These are phyloP conservation scores for Backusella morwellensis DNA, from an alignment of 192 early-diverging fungal species.

Conservation along the genomic window DNA sequence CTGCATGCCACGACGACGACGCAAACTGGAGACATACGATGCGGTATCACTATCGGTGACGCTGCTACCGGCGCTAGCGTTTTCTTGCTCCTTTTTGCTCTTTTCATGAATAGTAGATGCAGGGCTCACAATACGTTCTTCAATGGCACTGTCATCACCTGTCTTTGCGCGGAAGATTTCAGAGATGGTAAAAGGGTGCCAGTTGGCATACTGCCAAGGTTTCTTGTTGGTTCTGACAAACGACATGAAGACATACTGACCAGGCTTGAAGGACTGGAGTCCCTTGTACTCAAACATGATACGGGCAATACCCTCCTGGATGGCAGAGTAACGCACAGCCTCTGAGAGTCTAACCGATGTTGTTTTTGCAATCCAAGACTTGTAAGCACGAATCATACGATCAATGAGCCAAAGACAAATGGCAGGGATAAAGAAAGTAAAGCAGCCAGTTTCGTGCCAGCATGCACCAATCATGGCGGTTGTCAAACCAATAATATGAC, in stretches of 20 bases:
- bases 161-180: slow-evolving; percentile 16
- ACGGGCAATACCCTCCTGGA: slow-evolving; percentile 26
- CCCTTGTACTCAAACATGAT: slow-evolving; percentile 18
- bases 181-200: slow-evolving; percentile 39
- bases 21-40: neutral
- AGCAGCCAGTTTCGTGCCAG: slow-evolving; percentile 30
- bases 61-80: neutral
- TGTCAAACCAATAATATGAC: slow-evolving; percentile 38
- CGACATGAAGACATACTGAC: slow-evolving; percentile 46
- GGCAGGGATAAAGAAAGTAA: slow-evolving; percentile 22
- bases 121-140: neutral
- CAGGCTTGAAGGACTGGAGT: slow-evolving; percentile 25
- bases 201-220: slow-evolving; percentile 19
- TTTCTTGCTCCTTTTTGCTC: neutral
- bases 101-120: neutral
- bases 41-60: neutral
- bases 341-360: neutral
- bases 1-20: slow-evolving; percentile 3
- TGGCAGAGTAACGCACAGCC: slow-evolving; percentile 4
- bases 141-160: neutral
- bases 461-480: slow-evolving; percentile 26
- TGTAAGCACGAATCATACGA: slow-evolving; percentile 30
- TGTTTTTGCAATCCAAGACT: slow-evolving; percentile 16
- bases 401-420: slow-evolving; percentile 34
- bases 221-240: slow-evolving; percentile 19